Conservation (phyloP, 495 filamentous ascomycete genomes). For the Xylaria longipes region DNA sequence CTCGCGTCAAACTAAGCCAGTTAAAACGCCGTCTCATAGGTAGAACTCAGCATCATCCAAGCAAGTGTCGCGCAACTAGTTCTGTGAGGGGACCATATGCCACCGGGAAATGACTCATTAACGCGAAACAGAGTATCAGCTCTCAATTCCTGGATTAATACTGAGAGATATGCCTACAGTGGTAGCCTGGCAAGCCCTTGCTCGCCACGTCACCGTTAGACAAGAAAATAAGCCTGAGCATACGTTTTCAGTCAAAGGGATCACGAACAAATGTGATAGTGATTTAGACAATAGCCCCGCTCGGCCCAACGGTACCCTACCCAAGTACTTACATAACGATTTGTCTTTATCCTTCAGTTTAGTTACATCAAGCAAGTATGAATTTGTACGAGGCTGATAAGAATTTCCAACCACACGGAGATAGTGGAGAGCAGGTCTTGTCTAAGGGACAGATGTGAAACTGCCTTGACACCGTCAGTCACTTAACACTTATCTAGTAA, state of each 20-base stretch:
- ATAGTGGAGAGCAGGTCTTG: background rate
- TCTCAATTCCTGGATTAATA: background rate
- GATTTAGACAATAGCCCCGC: background rate
- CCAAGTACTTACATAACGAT: background rate
- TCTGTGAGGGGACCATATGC: background rate
- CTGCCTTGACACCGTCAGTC: background rate
- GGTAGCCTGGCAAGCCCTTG: background rate
- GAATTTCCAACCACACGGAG: background rate
- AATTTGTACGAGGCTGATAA: background rate
- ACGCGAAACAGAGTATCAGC: background rate
- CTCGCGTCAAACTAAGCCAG: too few relatives aligned
- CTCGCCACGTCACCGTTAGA: background rate
- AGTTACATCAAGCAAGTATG: background rate
- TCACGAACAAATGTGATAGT: background rate
- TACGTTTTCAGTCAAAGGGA: background rate
- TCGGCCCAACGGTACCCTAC: background rate
- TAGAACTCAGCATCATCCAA: background rate
- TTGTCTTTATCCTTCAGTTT: background rate
- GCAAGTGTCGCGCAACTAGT: background rate
- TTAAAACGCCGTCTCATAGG: background rate
- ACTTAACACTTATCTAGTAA: too few relatives aligned
- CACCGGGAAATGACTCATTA: background rate
- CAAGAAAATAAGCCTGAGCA: background rate
- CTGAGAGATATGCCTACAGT: too few relatives aligned
- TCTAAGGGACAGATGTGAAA: background rate